These are phyloP conservation scores for Setaria italica DNA, from an alignment of 202 grass and related monocot species.

Conservation along the genomic window DNA sequence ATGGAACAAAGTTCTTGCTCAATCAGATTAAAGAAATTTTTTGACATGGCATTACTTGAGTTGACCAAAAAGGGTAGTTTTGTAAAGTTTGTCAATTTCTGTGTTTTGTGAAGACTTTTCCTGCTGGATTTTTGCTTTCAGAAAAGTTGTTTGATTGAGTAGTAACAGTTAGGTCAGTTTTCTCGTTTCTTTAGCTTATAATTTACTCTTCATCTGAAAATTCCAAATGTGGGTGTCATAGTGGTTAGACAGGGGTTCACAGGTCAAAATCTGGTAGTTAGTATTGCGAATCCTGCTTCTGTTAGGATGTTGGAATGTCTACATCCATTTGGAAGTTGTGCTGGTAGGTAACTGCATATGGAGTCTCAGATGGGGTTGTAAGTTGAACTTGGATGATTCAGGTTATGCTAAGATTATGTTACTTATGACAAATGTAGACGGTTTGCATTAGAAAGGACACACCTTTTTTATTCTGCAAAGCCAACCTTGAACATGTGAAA, in stretches of 20 bases:
- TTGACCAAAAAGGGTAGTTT: slow-evolving; percentile 11
- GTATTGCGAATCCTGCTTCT: slow-evolving; percentile 44
- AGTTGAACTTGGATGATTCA: slow-evolving; percentile 32
- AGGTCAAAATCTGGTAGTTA: slow-evolving; percentile 49
- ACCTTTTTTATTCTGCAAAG: neutral
- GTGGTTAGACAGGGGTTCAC: slow-evolving; percentile 42
- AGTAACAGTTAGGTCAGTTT: neutral
- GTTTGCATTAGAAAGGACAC: neutral
- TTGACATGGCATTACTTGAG: slow-evolving; percentile 25
- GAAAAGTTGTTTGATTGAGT: neutral
- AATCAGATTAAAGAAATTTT: neutral
- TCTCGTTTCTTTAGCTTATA: slow-evolving; percentile 19
- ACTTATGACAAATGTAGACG: neutral
- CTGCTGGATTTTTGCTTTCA: neutral
- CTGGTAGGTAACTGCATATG: slow-evolving; percentile 42
- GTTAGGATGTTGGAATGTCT: slow-evolving; percentile 52
- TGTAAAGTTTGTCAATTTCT: slow-evolving; percentile 12
- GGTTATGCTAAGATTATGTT: slow-evolving; percentile 9
- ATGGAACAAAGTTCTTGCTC: neutral
- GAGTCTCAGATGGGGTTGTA: slow-evolving; percentile 12
- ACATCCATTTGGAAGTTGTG: slow-evolving; percentile 40
- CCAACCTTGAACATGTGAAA: neutral
- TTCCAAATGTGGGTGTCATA: neutral
- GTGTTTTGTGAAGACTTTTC: neutral
- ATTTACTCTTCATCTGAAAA: slow-evolving; percentile 18